Base-by-base conservation (phyloP, 1,139 yeast genomes). In the Nakaseomyces glabratus region DNA sequence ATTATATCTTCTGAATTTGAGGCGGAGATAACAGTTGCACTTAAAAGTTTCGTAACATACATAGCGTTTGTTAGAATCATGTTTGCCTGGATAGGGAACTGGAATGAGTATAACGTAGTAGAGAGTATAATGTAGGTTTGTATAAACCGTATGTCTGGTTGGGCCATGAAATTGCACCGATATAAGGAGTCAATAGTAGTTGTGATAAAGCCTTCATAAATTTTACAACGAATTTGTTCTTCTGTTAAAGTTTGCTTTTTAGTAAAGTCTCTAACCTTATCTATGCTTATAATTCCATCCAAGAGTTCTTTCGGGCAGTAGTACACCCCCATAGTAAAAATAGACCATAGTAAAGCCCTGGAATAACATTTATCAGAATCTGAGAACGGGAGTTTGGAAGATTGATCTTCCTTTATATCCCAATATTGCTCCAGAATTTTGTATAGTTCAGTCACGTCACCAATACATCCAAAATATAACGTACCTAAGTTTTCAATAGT, bases 401-500 rank as follows among this genome's bases (percentile, higher is more conserved):
- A 20, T 12, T 20, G 33, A 13, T 36, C 33, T 10, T 39, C 41
- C 13, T 40, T 37, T 20, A 51, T 42, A 14, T 36, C 35, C 55
- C 55, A 50, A 28, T 47, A 52, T 15, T 34, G 39, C 20, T 51
- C 55, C 17, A 57, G 39, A 22, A 43, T 34, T 11, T 43, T 19
- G 32, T 49, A 53, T 21, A 55, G 35, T n/a, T 55, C 57, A 10
- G 49, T 44, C 2, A 56, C 45, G 34, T 56, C 60, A 21, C 51
- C 47, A 6, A 56, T 25, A 14, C 46, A 41, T 6, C 59, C 59
- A 42, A 56, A 53, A 42, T 40, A 56, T 18, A 57, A 39, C 6
- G 51, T 42, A 7, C 61, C 61, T 10, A 56, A 30, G 11, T 48
- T 47, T 36, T 53, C 58, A 35, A 52, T 41, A 1, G 60, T 39